Conservation (phyloP, 1,284 basidiomycete genomes). For the Puccinia brachypodii region DNA sequence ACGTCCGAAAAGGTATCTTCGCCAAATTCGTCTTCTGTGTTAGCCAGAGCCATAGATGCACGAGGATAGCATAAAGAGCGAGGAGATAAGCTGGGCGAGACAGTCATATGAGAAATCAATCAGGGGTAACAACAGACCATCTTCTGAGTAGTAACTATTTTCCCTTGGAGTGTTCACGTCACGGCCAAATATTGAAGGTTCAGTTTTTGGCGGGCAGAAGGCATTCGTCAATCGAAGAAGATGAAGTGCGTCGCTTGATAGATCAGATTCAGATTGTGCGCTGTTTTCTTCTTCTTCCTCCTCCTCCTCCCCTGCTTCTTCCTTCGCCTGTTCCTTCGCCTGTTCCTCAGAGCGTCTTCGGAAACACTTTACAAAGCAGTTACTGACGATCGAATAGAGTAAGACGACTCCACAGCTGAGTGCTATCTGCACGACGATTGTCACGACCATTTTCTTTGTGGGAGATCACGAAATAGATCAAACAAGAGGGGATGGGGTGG, state of each 20-base stretch:
- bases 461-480: not conserved
- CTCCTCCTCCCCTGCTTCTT: not conserved
- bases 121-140: not conserved
- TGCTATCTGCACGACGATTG: not conserved
- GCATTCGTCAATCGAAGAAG: conserved; percentile 26
- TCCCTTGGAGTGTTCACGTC: not conserved
- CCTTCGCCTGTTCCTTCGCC: not conserved
- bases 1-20: conserved; percentile 20
- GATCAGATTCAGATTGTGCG: not conserved
- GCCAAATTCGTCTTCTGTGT: conserved; percentile 8
- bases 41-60: not conserved
- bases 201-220: conserved; percentile 1
- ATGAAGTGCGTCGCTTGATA: conserved; percentile 2
- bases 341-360: not conserved
- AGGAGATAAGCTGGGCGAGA: not conserved
- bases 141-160: not conserved
- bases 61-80: not conserved
- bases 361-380: not conserved
- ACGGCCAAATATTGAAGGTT: conserved; percentile 19
- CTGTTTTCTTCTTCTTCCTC: not conserved
- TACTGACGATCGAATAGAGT: not conserved
- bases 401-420: conserved; percentile 19
- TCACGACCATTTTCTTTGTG: not conserved
- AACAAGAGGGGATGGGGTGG: not conserved
- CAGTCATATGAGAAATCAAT: not conserved